These are phyloP conservation scores for Lyophyllum atratum DNA, from an alignment of 768 basidiomycete species.

Conservation along the genomic window DNA sequence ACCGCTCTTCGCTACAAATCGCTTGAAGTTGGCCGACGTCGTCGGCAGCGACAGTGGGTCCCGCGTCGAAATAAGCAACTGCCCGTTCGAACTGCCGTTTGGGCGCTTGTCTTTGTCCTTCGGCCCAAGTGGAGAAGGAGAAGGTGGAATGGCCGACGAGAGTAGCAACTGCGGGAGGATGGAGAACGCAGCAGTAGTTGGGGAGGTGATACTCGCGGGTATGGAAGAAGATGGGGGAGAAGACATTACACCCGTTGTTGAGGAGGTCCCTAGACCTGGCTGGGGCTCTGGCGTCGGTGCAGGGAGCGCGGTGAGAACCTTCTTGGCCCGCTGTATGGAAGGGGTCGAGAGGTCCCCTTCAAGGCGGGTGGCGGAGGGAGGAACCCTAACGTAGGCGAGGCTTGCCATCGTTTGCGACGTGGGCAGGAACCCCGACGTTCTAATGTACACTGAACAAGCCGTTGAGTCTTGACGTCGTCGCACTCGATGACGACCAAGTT, in stretches of 20 bases:
- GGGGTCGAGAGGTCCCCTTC: constrained; percentile 10
- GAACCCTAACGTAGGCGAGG: constrained; percentile 50
- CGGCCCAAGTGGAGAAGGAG: constrained; percentile 10
- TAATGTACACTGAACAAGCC: too few species aligned
- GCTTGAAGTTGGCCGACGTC: constrained; percentile 77
- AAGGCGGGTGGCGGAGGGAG: constrained; percentile 44
- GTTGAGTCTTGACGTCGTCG: too few species aligned
- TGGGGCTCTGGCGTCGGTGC: constrained; percentile 2
- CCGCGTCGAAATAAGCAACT: constrained; percentile 53
- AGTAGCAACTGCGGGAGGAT: constrained; percentile 40
- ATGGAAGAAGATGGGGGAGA: constrained; percentile 22
- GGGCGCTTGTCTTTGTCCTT: constrained; percentile 23
- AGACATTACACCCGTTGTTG: constrained; percentile 18
- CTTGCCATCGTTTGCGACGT: constrained; percentile 46
- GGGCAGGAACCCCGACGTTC: too few species aligned
- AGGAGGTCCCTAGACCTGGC: constrained; percentile 7
- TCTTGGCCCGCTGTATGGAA: constrained; percentile 39
- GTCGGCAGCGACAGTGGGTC: constrained; percentile 79
- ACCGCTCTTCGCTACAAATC: constrained; percentile 76
- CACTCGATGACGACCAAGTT: too few species aligned
- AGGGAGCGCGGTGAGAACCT: constrained; percentile 41
- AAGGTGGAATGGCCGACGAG: constrained; percentile 29
- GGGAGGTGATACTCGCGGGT: constrained; percentile 21
- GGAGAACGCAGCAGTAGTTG: constrained; percentile 26
- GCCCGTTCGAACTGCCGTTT: constrained; percentile 18